Base-by-base conservation (phyloP, 179 eudicot genomes). In the Heliamphora pulchella region DNA sequence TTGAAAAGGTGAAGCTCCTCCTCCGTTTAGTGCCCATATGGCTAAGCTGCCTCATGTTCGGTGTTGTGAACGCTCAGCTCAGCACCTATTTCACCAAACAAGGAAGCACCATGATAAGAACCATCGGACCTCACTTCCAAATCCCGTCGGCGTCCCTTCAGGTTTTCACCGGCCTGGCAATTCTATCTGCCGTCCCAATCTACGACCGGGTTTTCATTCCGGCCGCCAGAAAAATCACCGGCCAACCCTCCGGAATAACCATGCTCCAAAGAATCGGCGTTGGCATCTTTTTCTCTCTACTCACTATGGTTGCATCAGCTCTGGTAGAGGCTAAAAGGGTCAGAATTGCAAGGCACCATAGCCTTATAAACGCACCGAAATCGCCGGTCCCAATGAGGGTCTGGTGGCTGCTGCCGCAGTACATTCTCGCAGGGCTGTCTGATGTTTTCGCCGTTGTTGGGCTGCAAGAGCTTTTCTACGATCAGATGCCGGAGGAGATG, bases 61-160 rank as follows among this genome's bases (percentile, higher is more conserved):
- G 88, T 5, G 83, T 90, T 4, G 87, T 91, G 11, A 85, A 84
- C 2, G 85, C 95, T 8, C 94, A 92, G 83, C 89, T 82, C 44
- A 86, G 88, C 66, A 92, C 97, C 3, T 91, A 84, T 84, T 92
- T 90, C 85, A 87, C 88, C 78, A 91, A 92, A 71, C 97, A 92
- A 90, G 92, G 88, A 75, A 83, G 85, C 86, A 91, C 94, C 18
- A 78, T 92, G 87, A 46, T 79, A 62, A 79, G 90, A 5, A 77
- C 85, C 46, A 61, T 85, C 0, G 82, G 87, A 11, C 65, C 82
- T 9, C 73, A 70, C 31, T 84, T 89, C 80, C 78, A 82, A 74
- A 17, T 91, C 67, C 91, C 97, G 17, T 76, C 94, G 0, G 87
- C 97, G 3, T 86, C 91, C 22, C 81, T 91, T 39, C 90, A 86